Base-by-base conservation (phyloP, 129 eudicot genomes). In the Artemisia tridentata region DNA sequence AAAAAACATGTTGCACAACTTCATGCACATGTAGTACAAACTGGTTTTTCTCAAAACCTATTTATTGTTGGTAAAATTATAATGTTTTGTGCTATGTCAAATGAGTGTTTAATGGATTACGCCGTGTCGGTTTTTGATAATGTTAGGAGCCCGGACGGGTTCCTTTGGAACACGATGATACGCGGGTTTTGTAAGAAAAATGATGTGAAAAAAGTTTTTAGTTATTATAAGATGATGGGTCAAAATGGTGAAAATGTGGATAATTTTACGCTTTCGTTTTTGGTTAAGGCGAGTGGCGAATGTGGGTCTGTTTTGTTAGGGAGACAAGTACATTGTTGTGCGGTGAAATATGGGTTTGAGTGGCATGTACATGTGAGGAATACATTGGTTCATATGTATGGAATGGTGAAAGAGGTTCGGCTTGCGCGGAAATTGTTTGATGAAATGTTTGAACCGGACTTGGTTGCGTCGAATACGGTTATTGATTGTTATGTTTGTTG, bases 141-240 rank as follows among this genome's bases (percentile, higher is more conserved):
- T 56, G 68, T 77, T 50, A 81, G 77, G 4, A 69, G 53, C 64
- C 90, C 90, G 71, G 90, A 85, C 76, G 90, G 83, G 83, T 85
- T 85, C 63, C 62, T 85, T 25, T 85, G 84, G 87, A 85, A 85
- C 52, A 69, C 90, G 11, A 73, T 85, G 84, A 82, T 85, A 52
- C 74, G 87, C 69, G 86, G 85, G 68, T 85, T 85, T 82, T 84
- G 65, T 57, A 76, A 72, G 75, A 69, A 54, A 38, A 76, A 74
- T 68, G 67, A 76, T 25, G 83, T 79, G 3, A 72, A 79, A 18
- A 41, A 73, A 31, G 76, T 67, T 51, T 82, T 85, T 77, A 38
- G 11, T 43, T 82, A 82, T 23, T 76, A 76, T 63, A 79, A 79
- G 67, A 79, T 45, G 72, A 79, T 85, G 90, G 69, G 73, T 61